phyloP scores from a whole-genome alignment of 202 grass and related monocot genomes.

The Zoysia matrella region DNA sequence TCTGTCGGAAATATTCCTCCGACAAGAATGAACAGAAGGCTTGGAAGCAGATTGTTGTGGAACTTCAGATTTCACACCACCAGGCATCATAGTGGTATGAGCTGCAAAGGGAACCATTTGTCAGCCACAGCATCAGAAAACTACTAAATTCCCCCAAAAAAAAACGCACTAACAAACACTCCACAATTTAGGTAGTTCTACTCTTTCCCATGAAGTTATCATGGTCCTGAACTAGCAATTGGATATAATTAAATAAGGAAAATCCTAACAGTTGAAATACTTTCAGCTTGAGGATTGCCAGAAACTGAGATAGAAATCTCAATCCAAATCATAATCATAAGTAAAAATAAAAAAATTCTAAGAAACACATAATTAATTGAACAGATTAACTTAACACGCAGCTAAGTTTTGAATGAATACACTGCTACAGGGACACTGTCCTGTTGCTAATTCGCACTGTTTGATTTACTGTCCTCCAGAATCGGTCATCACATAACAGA shows the following conservation, averaged over 20 bases:
- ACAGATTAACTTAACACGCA: not conserved
- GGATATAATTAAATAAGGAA: not conserved
- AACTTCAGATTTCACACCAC: constrained; percentile 24
- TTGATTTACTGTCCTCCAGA: not conserved
- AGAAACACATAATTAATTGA: not conserved
- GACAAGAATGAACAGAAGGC: constrained; percentile 54
- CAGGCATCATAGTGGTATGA: constrained; percentile 33
- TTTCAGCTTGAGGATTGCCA: not conserved
- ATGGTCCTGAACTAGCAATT: not conserved
- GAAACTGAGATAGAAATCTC: not conserved
- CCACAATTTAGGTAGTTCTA: too few relatives aligned
- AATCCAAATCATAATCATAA: not conserved
- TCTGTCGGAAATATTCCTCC: constrained; percentile 62
- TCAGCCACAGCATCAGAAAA: not conserved
- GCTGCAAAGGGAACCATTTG: constrained; percentile 24
- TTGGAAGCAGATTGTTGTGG: constrained; percentile 35
- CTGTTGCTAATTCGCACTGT: not conserved
- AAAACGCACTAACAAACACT: too few relatives aligned
- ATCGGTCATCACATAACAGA: not conserved
- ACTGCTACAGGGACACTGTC: not conserved
- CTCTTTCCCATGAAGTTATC: not conserved
- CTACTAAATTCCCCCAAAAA: not conserved
- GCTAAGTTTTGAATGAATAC: not conserved
- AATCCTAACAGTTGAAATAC: not conserved
- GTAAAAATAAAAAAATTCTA: not conserved